Percentiles rank a stretch among this genome's conserved stretches.
phyloP scores from a whole-genome alignment of 148 eudicot species.

The Silene conica region DNA sequence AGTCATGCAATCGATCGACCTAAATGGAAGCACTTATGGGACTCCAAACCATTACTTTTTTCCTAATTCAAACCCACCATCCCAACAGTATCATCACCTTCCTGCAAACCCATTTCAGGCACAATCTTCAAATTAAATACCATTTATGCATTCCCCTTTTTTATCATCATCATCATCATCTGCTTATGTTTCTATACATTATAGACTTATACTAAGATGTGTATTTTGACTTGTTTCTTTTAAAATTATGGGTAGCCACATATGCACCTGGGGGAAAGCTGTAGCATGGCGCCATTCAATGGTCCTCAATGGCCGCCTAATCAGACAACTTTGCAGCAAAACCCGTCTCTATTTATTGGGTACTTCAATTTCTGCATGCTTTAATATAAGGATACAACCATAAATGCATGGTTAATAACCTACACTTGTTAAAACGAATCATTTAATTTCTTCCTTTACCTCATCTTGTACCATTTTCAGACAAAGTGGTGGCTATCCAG shows the following conservation, averaged over 20 bases:
- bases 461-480: background rate
- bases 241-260: slow-evolving; percentile 2
- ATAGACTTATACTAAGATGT: background rate
- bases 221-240: background rate
- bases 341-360: slow-evolving; percentile 18
- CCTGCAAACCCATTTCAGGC: slow-evolving; percentile 9
- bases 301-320: slow-evolving; percentile 18
- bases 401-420: background rate
- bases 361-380: slow-evolving; percentile 6
- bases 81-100: slow-evolving; percentile 5
- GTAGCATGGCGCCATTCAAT: background rate
- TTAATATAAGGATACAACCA: background rate
- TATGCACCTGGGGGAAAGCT: slow-evolving; percentile 14
- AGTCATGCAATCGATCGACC: slow-evolving; percentile 4
- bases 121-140: background rate
- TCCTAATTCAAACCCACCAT: background rate
- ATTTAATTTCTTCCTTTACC: background rate
- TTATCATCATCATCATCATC: background rate
- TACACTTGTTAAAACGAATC: background rate
- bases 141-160: background rate
- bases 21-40: slow-evolving; percentile 7
- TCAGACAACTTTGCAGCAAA: slow-evolving; percentile 11
- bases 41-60: slow-evolving; percentile 1
- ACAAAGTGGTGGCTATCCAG: slow-evolving; percentile 8
- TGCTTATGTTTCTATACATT: background rate